Conservation (phyloP, 768 basidiomycete species). For the Daedalea quercina region DNA sequence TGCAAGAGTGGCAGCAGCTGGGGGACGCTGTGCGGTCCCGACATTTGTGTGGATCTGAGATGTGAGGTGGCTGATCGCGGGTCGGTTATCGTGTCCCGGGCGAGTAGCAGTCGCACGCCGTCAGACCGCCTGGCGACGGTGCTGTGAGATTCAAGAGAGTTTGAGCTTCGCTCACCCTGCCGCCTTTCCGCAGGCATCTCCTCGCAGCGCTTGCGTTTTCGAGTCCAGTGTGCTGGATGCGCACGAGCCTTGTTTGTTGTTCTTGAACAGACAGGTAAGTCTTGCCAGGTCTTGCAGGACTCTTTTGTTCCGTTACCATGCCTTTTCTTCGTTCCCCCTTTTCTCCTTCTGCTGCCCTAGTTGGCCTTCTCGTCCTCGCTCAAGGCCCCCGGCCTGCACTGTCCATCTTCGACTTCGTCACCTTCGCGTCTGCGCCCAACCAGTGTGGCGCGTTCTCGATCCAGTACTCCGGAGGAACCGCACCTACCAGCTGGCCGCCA, state of each 20-base stretch:
- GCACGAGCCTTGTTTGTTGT: not conserved
- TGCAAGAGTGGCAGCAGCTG: no score
- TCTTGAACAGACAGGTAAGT: slow-evolving; percentile 1
- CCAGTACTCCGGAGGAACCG: slow-evolving; percentile 34
- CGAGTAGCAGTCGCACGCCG: no score
- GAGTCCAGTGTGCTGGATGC: slow-evolving; percentile 1
- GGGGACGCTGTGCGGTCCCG: no score
- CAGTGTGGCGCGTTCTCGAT: slow-evolving; percentile 50
- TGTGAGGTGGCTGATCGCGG: no score
- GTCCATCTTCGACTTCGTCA: slow-evolving; percentile 22
- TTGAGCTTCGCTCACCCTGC: not conserved
- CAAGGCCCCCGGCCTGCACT: slow-evolving; percentile 20
- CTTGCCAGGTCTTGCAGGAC: slow-evolving; percentile 15
- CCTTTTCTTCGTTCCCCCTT: slow-evolving; percentile 3
- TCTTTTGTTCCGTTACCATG: slow-evolving; percentile 13
- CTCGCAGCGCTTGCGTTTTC: not conserved
- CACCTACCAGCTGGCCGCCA: slow-evolving; percentile 31
- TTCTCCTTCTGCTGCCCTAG: slow-evolving; percentile 7
- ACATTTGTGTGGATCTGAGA: no score
- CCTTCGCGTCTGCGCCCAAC: slow-evolving; percentile 33
- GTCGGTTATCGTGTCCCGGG: no score
- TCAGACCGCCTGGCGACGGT: not conserved
- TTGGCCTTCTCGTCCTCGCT: slow-evolving; percentile 14
- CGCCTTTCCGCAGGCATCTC: not conserved
- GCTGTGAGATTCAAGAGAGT: not conserved